A percentile compares a stretch with the other conserved stretches of the same genome.
Conservation (phyloP, 345 rosid genomes). For the Euphorbia pulcherrima region DNA sequence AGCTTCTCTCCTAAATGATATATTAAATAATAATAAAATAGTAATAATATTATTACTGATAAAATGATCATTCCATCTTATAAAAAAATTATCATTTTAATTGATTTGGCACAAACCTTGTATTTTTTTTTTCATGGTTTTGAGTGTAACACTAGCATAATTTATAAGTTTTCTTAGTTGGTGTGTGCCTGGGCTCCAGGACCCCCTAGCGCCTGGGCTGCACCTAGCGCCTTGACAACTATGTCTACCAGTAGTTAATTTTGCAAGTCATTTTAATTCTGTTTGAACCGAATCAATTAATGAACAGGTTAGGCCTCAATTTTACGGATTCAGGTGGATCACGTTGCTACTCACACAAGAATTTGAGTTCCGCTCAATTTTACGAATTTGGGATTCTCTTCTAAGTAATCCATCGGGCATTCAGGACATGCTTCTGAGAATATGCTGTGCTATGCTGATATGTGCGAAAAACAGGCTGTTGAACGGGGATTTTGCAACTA, state of each 20-base stretch:
- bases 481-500: conserved; percentile 56
- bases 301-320: conserved; percentile 66
- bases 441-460: conserved; percentile 67
- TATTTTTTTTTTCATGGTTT: too few species aligned
- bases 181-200: too few species aligned
- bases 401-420: conserved; percentile 57
- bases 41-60: too few species aligned
- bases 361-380: conserved; percentile 53
- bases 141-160: too few species aligned
- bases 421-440: conserved; percentile 68
- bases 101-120: too few species aligned
- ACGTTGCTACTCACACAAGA: conserved; percentile 72
- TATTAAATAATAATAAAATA: too few species aligned
- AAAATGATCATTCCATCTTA: too few species aligned
- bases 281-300: not conserved
- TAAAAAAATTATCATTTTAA: too few species aligned
- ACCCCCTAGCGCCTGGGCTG: too few species aligned
- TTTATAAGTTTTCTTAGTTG: too few species aligned
- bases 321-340: conserved; percentile 68
- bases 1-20: too few species aligned
- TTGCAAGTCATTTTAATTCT: not conserved
- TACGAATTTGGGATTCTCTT: conserved; percentile 76
- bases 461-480: conserved; percentile 50
- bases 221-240: too few species aligned
- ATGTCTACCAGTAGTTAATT: not conserved